Evolutionary conservation across 441 rosid species (phyloP).

Genomic region (Erysimum pusillum): DNA sequence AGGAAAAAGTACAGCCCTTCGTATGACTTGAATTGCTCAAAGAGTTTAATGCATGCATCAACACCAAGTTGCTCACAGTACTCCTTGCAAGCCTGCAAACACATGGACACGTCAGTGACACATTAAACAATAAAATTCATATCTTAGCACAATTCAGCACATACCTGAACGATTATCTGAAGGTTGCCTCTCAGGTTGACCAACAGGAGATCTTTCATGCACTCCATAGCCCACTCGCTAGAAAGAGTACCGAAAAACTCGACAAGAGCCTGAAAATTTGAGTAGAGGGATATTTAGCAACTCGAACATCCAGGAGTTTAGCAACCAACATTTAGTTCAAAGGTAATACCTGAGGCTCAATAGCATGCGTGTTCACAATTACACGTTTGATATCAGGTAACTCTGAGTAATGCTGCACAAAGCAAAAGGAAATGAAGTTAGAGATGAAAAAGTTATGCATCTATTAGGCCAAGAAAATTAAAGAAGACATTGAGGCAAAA

Average conservation of each 20-base stretch:
- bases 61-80: slow-evolving; percentile 97
- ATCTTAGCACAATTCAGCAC: slow-evolving; percentile 39
- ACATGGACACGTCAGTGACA: slow-evolving; percentile 36
- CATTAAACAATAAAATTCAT: slow-evolving; percentile 26
- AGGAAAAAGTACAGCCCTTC: slow-evolving; percentile 97
- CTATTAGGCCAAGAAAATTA: background rate
- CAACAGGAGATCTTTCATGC: slow-evolving; percentile 97
- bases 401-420: slow-evolving; percentile 94
- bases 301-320: slow-evolving; percentile 12
- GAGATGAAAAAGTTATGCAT: slow-evolving; percentile 23
- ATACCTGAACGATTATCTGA: slow-evolving; percentile 97
- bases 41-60: slow-evolving; percentile 91
- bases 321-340: slow-evolving; percentile 31
- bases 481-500: slow-evolving; percentile 45
- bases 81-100: slow-evolving; percentile 89
- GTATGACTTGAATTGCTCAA: slow-evolving; percentile 98
- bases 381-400: slow-evolving; percentile 97
- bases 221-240: slow-evolving; percentile 98
- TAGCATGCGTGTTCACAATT: slow-evolving; percentile 98
- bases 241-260: slow-evolving; percentile 99
- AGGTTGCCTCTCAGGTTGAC: slow-evolving; percentile 95
- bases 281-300: slow-evolving; percentile 29
- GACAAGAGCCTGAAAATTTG: slow-evolving; percentile 79
- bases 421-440: slow-evolving; percentile 33
- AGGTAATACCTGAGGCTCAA: slow-evolving; percentile 89